Percentiles rank a stretch among this genome's conserved stretches.
phyloP scores from a whole-genome alignment of 768 basidiomycete genomes.

The Termitomyces eurrhizus region DNA sequence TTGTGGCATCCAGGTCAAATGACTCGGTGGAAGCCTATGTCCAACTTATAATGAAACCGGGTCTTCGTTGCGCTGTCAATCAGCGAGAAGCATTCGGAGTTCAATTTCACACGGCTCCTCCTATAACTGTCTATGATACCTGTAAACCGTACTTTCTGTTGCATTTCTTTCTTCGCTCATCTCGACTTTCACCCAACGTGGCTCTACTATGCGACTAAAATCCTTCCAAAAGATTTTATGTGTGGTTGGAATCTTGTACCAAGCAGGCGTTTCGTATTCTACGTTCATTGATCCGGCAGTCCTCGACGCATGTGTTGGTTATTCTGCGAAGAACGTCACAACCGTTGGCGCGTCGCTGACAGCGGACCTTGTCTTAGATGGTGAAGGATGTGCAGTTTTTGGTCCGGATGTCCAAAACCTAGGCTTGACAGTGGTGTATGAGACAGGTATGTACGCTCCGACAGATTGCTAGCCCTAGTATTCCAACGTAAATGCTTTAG shows the following conservation, averaged over 20 bases:
- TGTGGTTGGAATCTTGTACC: slow-evolving; percentile 1
- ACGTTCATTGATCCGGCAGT: slow-evolving; percentile 27
- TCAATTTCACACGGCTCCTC: background rate
- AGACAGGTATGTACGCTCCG: slow-evolving; percentile 40
- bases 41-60: too few species aligned
- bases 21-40: background rate
- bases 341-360: slow-evolving; percentile 35
- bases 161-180: background rate
- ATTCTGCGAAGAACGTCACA: slow-evolving; percentile 45
- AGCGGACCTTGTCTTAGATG: slow-evolving; percentile 51
- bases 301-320: slow-evolving; percentile 60
- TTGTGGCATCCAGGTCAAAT: background rate
- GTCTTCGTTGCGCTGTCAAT: background rate
- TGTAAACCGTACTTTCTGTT: background rate
- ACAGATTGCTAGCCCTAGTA: background rate
- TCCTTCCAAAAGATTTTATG: slow-evolving; percentile 1
- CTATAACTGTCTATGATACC: background rate
- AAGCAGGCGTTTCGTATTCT: slow-evolving; percentile 4
- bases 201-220: slow-evolving; percentile 6
- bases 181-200: background rate
- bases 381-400: slow-evolving; percentile 53
- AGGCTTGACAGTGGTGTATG: slow-evolving; percentile 50
- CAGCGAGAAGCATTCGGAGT: background rate
- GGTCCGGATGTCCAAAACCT: slow-evolving; percentile 50
- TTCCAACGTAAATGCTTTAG: slow-evolving; percentile 22